Conservation (phyloP, 2,329 filamentous ascomycete genomes). For the Monosporascus sp. region DNA sequence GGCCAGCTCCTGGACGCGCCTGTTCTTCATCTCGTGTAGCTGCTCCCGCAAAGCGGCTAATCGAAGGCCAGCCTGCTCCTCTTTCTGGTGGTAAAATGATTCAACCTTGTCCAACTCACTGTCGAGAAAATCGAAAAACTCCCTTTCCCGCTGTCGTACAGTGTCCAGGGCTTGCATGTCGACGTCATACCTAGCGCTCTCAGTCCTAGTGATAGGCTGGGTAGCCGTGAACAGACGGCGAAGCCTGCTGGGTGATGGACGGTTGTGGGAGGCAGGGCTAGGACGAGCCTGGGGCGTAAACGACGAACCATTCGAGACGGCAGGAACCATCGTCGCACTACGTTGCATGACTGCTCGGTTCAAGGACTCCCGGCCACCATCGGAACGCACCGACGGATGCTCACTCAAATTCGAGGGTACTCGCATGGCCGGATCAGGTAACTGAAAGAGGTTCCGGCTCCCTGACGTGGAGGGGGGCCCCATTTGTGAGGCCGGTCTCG, state of each 20-base stretch:
- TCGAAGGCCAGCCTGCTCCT: slow-evolving; percentile 73
- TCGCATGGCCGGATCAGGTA: slow-evolving; percentile 49
- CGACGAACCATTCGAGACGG: slow-evolving; percentile 5
- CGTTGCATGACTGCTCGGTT: slow-evolving; percentile 27
- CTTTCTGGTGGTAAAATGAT: slow-evolving; percentile 80
- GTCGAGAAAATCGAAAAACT: slow-evolving; percentile 85
- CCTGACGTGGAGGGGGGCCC: slow-evolving; percentile 10
- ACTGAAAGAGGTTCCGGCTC: slow-evolving; percentile 38
- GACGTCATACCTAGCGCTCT: slow-evolving; percentile 35
- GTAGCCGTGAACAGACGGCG: slow-evolving; percentile 35
- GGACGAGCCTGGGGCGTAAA: slow-evolving; percentile 9
- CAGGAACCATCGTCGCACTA: slow-evolving; percentile 28
- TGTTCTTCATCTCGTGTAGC: slow-evolving; percentile 87
- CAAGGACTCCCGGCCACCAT: slow-evolving; percentile 10
- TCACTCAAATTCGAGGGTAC: slow-evolving; percentile 28
- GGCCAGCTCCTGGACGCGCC: slow-evolving; percentile 66
- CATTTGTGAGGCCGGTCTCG: slow-evolving; percentile 31
- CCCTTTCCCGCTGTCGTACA: slow-evolving; percentile 67
- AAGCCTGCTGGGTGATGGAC: slow-evolving; percentile 24
- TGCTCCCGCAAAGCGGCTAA: slow-evolving; percentile 71
- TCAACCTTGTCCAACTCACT: slow-evolving; percentile 87
- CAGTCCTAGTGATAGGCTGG: slow-evolving; percentile 28
- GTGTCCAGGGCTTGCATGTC: slow-evolving; percentile 38
- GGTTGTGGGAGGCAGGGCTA: slow-evolving; percentile 14
- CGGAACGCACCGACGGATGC: slow-evolving; percentile 8